Evolutionary conservation across 2,329 filamentous ascomycete species (phyloP), one percentile per base, ranked within the genome.

Genomic region (Colletotrichum paranaense): DNA sequence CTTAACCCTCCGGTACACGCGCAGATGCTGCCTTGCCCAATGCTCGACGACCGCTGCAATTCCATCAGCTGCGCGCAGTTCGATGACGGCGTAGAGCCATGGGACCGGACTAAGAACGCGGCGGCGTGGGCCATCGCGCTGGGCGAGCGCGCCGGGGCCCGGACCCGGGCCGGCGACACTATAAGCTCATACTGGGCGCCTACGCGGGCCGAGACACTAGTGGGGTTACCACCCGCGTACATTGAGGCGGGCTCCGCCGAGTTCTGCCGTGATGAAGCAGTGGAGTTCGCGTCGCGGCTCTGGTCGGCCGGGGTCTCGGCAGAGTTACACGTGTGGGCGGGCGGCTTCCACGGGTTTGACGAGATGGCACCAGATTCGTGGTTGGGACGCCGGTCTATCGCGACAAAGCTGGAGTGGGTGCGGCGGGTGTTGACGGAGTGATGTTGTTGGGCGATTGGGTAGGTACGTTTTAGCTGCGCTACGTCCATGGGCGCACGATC

Each of bases 251-350:
- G 62, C 5, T 74, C 76, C 55, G 76, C 75, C 35, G 76, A 78
- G 53, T 73, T 76, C 8, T 78, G 75, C 26, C 75, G 76, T 16
- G 76, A 78, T 38, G n/a, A 72, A n/a, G 76, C 75, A 9, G 76
- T 76, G 1, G 19, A 26, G 5, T 78, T 67, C 49, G 85, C 84
- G 16, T 76, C 75, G 35, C 81, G 78, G 60, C 75, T 87, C 38
- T 82, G 81, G 68, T 79, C 78, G 30, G 82, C 79, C 19, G 84
- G 84, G 24, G 82, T 85, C 30, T 77, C 79, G 38, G 78, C 79
- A 5, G 84, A 87, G 74, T 74, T 86, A 35, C 84, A 86, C 76
- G 78, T 87, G 4, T 84, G 83, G 77, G 82, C 83, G 0, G 83
- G 84, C 1, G 77, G 82, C n/a, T 82, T 80, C 32, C 84, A 86